A percentile compares a stretch with the other conserved stretches of the same genome.
phyloP scores from a whole-genome alignment of 257 asterid species.

The Ocimum tenuiflorum region DNA sequence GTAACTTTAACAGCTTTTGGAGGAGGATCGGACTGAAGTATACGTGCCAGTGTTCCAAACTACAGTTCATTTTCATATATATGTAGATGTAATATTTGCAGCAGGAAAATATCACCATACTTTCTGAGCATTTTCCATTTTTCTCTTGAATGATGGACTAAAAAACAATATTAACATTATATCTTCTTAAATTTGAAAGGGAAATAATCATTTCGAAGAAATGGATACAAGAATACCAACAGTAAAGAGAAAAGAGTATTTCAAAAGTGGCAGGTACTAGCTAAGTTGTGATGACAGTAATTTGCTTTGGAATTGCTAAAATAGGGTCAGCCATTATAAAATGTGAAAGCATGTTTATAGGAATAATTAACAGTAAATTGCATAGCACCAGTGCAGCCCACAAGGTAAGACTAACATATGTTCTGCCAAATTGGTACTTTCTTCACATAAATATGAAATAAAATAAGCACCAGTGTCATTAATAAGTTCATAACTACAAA shows the following conservation, averaged over 20 bases:
- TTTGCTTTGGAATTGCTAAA: not conserved
- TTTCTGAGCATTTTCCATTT: not conserved
- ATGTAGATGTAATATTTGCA: slow-evolving; percentile 9
- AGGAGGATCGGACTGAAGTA: slow-evolving; percentile 99
- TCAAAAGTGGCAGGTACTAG: not conserved
- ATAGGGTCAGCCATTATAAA: not conserved
- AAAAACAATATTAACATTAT: not conserved
- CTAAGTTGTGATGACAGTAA: slow-evolving; percentile 8
- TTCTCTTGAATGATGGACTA: not conserved
- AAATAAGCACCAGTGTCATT: not conserved
- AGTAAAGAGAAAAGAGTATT: not conserved
- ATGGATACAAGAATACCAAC: not conserved
- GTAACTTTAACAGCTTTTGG: slow-evolving; percentile 98
- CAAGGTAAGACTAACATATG: not conserved
- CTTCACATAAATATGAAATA: not conserved
- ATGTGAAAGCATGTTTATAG: not conserved
- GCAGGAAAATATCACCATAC: not conserved
- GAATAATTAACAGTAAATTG: not conserved
- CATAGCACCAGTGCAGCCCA: not conserved
- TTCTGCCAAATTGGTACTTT: not conserved
- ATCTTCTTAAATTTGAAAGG: not conserved
- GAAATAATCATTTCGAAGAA: not conserved
- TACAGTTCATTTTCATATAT: slow-evolving; percentile 26
- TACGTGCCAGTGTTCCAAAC: slow-evolving; percentile 91
- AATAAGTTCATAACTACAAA: not conserved